Percentiles rank a stretch among this genome's conserved stretches.
Conservation (phyloP, 495 filamentous ascomycete genomes). For the Mytilinidion resinicola region DNA sequence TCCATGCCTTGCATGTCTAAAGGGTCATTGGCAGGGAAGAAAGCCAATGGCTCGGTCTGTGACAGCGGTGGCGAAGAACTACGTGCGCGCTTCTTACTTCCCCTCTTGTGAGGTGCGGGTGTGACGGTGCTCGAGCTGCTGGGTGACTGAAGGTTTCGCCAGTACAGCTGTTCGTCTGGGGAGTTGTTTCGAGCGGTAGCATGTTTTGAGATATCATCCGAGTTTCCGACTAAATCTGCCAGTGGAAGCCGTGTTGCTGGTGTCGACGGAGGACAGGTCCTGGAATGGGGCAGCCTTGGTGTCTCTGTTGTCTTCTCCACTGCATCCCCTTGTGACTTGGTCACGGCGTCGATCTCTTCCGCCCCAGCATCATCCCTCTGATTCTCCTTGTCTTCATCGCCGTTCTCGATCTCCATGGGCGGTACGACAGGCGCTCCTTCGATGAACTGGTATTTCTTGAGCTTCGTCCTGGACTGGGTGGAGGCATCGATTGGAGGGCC, state of each 20-base stretch:
- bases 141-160: constrained; percentile 50
- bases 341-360: constrained; percentile 1
- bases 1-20: constrained; percentile 49
- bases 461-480: constrained; percentile 50
- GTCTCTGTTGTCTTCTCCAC: constrained; percentile 26
- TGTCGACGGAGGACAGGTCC: constrained; percentile 48
- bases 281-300: constrained; percentile 27
- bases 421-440: constrained; percentile 29
- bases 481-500: constrained; percentile 42
- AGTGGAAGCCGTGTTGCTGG: constrained; percentile 69
- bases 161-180: constrained; percentile 67
- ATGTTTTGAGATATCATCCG: constrained; percentile 50
- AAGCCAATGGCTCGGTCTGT: constrained; percentile 43
- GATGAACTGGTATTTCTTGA: constrained; percentile 53
- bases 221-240: constrained; percentile 69
- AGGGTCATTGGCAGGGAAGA: constrained; percentile 39
- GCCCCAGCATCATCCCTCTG: background rate
- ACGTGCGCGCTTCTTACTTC: constrained; percentile 68
- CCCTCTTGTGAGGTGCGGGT: constrained; percentile 39
- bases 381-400: constrained; percentile 34
- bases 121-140: constrained; percentile 45
- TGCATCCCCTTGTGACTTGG: constrained; percentile 6
- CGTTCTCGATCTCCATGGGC: constrained; percentile 1
- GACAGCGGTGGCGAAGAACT: constrained; percentile 77
- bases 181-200: constrained; percentile 46